Base-by-base conservation (phyloP, 1,284 basidiomycete species). In the Inonotus obliquus region DNA sequence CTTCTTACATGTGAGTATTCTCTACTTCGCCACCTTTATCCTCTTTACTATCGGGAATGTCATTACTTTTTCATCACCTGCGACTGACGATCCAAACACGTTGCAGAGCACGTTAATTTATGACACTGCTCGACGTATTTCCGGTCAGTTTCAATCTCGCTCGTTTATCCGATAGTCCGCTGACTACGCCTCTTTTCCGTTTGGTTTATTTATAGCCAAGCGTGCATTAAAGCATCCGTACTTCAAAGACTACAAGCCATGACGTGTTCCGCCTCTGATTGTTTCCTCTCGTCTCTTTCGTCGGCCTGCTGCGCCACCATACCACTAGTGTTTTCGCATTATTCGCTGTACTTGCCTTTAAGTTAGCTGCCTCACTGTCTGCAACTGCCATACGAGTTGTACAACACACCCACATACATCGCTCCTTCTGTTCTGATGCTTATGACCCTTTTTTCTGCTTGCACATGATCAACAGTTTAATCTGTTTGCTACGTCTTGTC, bases 71-170 rank as follows among this genome's bases (percentile, higher is more conserved):
- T 51, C 29, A 52, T 62, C 53, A 53, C 38, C 35, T 19, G 29
- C 13, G 25, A 35, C 29, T 59, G 37, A 52, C 55, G 62, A 6
- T 21, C 23, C 77, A 77, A 65, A 49, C 66, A 76, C 38, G 65
- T 39, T 76, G 11, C 68, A 92, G 87, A 83, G 83, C 69, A 92
- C 91, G 69, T 79, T 98, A 65, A 87, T 89, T 7, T 99, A 97
- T 73, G 96, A 99, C 74, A 94, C 94, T 0, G 89, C 95, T 37
- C 92, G 92, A 72, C 88, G 96, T 60, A 95, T 98, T 71, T 96
- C 95, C 59, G 92, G 92, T 92, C 69, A 68, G 83, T 41, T n/a
- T 27, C 51, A 23, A n/a, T 17, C 1, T 27, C 2, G 35, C 11
- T 52, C 54, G 27, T 19, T 56, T 55, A 44, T 52, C 51, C 54